Base-by-base conservation (phyloP, 371 early-diverging fungal species). In the Quaeritorhiza haematococci region DNA sequence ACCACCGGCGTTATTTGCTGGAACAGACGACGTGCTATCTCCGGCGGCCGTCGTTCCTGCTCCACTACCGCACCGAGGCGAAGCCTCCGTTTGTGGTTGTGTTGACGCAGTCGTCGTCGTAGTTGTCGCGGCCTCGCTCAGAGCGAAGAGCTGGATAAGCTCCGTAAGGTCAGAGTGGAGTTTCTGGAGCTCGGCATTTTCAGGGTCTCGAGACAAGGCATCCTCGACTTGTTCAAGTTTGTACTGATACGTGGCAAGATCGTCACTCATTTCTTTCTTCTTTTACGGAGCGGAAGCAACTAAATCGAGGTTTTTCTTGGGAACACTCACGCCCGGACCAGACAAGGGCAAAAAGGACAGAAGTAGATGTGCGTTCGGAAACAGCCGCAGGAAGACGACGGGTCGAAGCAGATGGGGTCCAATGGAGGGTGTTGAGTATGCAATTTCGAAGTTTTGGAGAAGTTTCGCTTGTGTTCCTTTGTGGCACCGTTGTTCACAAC, bases 191-290 rank as follows among this genome's bases (percentile, higher is more conserved):
- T 88, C 90, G 43, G 71, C 69, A 76, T 89, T 88, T 21, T 72
- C 66, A 6, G 89, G 87, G 70, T 88, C 88, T 43, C 72, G 72
- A 28, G 64, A 58, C 35, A 91, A 69, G 0, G 86, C 86, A 62
- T 82, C 74, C 43, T 87, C 84, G 45, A 91, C 86, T 72, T 88
- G 87, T 30, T 84, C 83, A 41, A 88, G 70, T 56, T 86, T 84
- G 56, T 82, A 85, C 49, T 76, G 77, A 63, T 89, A 89, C 15
- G 71, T 63, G 58, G 77, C 80, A 33, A 81, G 71, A 61, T 87
- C 88, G 8, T 50, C 32, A 30, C n/a, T n/a, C n/a, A n/a, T n/a
- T n/a, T n/a, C n/a, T n/a, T n/a, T n/a, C n/a, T n/a, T n/a, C n/a
- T n/a, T n/a, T n/a, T n/a, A n/a, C n/a, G n/a, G n/a, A n/a, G n/a